Conservation (phyloP, 768 basidiomycete genomes). For the Leccinum disarticulatum region DNA sequence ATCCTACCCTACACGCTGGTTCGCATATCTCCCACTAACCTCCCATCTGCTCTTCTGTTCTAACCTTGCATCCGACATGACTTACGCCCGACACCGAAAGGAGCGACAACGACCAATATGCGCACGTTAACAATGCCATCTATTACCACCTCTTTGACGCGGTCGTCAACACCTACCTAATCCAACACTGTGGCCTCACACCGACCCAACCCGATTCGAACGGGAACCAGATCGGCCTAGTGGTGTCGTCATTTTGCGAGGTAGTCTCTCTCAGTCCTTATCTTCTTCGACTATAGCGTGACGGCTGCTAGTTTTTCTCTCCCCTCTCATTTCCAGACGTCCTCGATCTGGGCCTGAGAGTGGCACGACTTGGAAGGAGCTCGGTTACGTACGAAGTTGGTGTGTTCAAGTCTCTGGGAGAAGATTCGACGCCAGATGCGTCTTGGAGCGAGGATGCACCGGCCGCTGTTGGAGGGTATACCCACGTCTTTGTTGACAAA, state of each 20-base stretch:
- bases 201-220: constrained; percentile 41
- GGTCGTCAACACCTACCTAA: constrained; percentile 76
- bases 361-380: constrained; percentile 65
- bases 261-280: constrained; percentile 29
- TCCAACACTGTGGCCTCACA: constrained; percentile 56
- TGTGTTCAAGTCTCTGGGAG: constrained; percentile 50
- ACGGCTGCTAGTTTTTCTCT: constrained; percentile 56
- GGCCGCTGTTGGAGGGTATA: constrained; percentile 58
- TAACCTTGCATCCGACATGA: constrained; percentile 6
- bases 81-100: constrained; percentile 35
- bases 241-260: constrained; percentile 75
- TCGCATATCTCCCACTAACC: constrained; percentile 6
- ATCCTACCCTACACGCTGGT: constrained; percentile 72
- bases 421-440: constrained; percentile 7
- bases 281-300: not conserved
- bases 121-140: constrained; percentile 77
- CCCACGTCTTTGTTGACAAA: constrained; percentile 80
- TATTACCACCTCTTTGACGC: constrained; percentile 86
- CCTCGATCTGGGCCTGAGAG: constrained; percentile 68
- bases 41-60: not conserved
- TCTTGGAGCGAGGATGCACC: constrained; percentile 22
- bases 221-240: constrained; percentile 61
- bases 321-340: constrained; percentile 74
- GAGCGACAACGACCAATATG: constrained; percentile 87
- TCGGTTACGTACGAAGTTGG: constrained; percentile 82